Base-by-base conservation (phyloP, 345 rosid species). In the Nasturtium officinale region DNA sequence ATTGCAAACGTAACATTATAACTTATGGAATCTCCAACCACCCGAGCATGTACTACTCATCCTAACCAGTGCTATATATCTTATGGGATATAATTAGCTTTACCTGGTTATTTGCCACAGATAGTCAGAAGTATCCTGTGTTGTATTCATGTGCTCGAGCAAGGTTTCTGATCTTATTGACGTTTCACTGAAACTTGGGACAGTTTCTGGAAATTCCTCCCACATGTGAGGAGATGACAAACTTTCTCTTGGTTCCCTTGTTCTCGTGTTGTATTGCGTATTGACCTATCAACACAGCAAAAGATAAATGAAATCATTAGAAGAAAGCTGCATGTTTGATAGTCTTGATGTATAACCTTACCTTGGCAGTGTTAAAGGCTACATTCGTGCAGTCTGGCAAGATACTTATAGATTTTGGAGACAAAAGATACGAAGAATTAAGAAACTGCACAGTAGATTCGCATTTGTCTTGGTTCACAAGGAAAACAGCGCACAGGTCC, bases 81-180 rank as follows among this genome's bases (percentile, higher is more conserved):
- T 33, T 46, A 0, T 3, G 11, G 23, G 52, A 73, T 46, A 29
- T 16, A 21, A 5, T 0, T 62, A 43, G 59, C 12, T 47, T 66
- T 80, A 89, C 94, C 88, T 81, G 77, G 72, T 80, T 40, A 77
- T 81, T 72, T 89, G 87, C 97, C 97, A 91, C 50, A 91, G 89
- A 61, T 91, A 91, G 80, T 91, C 96, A 46, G 97, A 89, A 51
- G 80, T 69, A 72, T 87, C 97, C 62, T 89, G 87, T 26, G 92
- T 91, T 40, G 83, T 78, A 17, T 73, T 78, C 87, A 84, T 84
- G 45, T 91, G 94, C 66, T 91, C 97, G 61, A 91, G 69, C 21
- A 91, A 53, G 16, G 21, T 78, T 59, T 78, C 82, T 75, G 92
- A 81, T 82, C 76, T 82, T 28, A 85, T 40, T 7, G 83, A 55